Evolutionary conservation across 73 alveolate species (phyloP), one percentile per base, ranked within the genome.

Genomic region (Paramecium sonneborni): DNA sequence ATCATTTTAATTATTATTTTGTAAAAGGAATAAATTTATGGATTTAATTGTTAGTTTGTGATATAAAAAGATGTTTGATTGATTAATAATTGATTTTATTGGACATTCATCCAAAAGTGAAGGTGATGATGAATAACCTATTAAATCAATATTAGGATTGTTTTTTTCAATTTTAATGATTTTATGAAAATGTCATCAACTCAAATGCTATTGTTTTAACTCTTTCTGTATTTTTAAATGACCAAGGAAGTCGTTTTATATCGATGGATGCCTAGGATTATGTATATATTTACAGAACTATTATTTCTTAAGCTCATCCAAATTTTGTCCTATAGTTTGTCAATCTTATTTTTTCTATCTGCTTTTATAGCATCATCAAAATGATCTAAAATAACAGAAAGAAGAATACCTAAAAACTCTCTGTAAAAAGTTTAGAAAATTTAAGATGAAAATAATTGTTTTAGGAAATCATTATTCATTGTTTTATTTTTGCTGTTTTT

Each of bases 191-290:
- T 28, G 58, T 41, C 35, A 72, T 8, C 57, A 72, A 72, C 14
- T 72, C 86, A 72, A 34, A 37, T 0, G 86, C 86, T 37, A 72
- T 20, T 11, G 38, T 9, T 38, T 35, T 72, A 28, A 72, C 67
- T 72, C 57, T 72, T 72, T 72, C 55, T 34, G 57, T 72, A 38
- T 72, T 72, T 38, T 72, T 72, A 1, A 1, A 14, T 20, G 86
- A 35, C 86, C 86, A 72, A 72, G 86, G 86, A 35, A 72, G 58
- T 18, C 86, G 38, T 38, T 72, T 72, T 3, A 72, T 72, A 32
- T 72, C 86, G 15, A 72, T 15, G 24, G 18, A 8, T 0, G 84
- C 20, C 84, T 62, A 62, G 1, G 24, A 1, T 26, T 23, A 62
- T 62, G 0, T 15, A 34, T 34, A 72, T 35, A 35, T 15, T 72